A percentile compares a stretch with the other conserved stretches of the same genome.
Conservation (phyloP, 768 basidiomycete genomes). For the Myochromella boudieri region DNA sequence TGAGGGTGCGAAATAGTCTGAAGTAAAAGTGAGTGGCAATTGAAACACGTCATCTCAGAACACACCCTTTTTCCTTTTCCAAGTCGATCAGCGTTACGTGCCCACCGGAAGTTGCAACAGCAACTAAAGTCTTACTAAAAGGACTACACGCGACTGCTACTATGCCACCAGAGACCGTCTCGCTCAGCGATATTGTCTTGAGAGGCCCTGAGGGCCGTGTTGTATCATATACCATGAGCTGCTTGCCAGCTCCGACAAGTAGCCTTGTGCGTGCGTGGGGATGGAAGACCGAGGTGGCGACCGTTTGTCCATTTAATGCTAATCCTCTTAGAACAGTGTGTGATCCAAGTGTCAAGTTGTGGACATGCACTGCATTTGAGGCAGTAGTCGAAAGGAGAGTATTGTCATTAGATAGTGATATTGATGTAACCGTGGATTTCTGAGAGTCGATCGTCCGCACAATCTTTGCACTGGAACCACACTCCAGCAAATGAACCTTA, state of each 20-base stretch:
- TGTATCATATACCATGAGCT: slow-evolving; percentile 63
- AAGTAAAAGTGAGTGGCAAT: not conserved
- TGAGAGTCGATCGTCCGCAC: slow-evolving; percentile 52
- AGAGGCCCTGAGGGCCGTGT: slow-evolving; percentile 54
- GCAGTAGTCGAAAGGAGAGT: slow-evolving; percentile 60
- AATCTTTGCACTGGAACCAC: slow-evolving; percentile 36
- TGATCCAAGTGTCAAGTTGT: slow-evolving; percentile 56
- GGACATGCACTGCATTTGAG: slow-evolving; percentile 50
- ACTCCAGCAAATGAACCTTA: slow-evolving; percentile 53
- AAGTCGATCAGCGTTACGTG: slow-evolving; percentile 63
- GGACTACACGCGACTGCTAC: slow-evolving; percentile 63
- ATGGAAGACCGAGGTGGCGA: slow-evolving; percentile 60
- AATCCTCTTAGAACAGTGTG: slow-evolving; percentile 57
- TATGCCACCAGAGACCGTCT: slow-evolving; percentile 46
- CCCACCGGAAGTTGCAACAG: slow-evolving; percentile 54
- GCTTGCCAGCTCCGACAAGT: slow-evolving; percentile 50
- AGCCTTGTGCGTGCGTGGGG: slow-evolving; percentile 61
- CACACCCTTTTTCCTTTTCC: slow-evolving; percentile 74
- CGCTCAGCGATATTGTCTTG: slow-evolving; percentile 50
- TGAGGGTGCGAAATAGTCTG: slow-evolving; percentile 61
- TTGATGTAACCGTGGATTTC: slow-evolving; percentile 44
- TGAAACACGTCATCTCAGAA: not conserved
- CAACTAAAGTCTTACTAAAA: slow-evolving; percentile 73
- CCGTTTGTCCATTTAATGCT: slow-evolving; percentile 31
- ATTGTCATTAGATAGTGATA: slow-evolving; percentile 61